Evolutionary conservation across 805 yeast genomes (phyloP), one percentile per base, ranked within the genome.

Genomic region (Kluyveromyces dobzhanskii): DNA sequence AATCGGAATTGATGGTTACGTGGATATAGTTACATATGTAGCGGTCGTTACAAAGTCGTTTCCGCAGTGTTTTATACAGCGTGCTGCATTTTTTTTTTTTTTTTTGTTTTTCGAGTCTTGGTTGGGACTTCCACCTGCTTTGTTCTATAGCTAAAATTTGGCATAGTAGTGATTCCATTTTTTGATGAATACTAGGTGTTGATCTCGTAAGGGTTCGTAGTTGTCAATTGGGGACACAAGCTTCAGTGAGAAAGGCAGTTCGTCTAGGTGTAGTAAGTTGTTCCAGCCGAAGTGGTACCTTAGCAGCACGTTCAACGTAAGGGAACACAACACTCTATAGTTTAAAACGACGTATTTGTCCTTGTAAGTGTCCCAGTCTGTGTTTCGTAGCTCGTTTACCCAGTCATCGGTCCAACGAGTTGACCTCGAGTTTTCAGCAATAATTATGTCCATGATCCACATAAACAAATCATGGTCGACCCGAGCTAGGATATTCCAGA

Each of bases 281-380:
- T 54, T 56, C 44, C 65, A 74, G 1, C 79, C 79, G 53, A 67
- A 72, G 53, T 74, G 78, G 50, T 71, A 67, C 44, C 73, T 69
- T 31, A 68, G 54, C 21, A 73, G 47, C 3, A 73, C 56, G 17
- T 67, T 65, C 26, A 70, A 39, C 4, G 65, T 46, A 14, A 70
- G 50, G 0, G 76, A 59, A 19, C 64, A 54, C 16, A 67, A 44
- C 2, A 66, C 48, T 45, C 67, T 70, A 49, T 71, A 68, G 41
- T 66, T 65, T 52, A 59, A 39, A 42, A 53, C 44, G 44, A 57
- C 57, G 47, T 64, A 44, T 50, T 62, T 44, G 44, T 56, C 47
- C 51, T 67, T 35, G 53, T 55, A 46, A 45, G 41, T 42, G 51
- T 67, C 50, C 46, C 67, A 57, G 17, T 51, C 45, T 25, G 45